These are phyloP conservation scores for Candida sonorensis DNA, from an alignment of 805 yeast genomes.

Conservation along the genomic window DNA sequence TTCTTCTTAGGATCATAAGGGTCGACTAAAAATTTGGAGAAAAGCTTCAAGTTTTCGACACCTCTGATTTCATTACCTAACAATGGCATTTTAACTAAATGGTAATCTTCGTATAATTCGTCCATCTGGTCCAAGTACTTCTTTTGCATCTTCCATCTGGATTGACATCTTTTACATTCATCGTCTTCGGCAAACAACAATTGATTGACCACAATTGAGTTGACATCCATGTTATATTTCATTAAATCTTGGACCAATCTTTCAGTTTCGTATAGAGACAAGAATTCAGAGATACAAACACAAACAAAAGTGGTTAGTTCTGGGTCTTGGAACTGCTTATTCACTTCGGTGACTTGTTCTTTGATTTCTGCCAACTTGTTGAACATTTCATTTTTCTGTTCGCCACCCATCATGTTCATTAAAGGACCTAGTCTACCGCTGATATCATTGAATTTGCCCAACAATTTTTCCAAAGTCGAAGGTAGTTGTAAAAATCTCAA, in stretches of 20 bases:
- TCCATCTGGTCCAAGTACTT: constrained; percentile 93
- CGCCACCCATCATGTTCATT: constrained; percentile 71
- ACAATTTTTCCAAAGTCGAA: constrained; percentile 78
- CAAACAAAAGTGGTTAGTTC: constrained; percentile 93
- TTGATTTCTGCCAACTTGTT: constrained; percentile 76
- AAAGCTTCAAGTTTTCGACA: constrained; percentile 71
- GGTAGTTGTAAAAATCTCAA: constrained; percentile 93
- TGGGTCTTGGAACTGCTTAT: constrained; percentile 92
- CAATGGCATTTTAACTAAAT: constrained; percentile 90
- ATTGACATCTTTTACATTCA: constrained; percentile 81
- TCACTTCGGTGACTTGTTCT: constrained; percentile 76
- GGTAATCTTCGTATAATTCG: constrained; percentile 96
- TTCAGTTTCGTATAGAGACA: constrained; percentile 94
- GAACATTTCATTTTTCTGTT: constrained; percentile 62
- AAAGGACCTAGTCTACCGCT: constrained; percentile 87
- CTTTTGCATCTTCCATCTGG: constrained; percentile 93
- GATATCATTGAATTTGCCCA: constrained; percentile 81
- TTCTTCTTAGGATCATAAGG: constrained; percentile 71
- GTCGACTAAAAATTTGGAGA: constrained; percentile 71
- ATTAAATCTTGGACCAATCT: constrained; percentile 95
- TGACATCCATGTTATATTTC: constrained; percentile 93
- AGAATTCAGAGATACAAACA: constrained; percentile 95
- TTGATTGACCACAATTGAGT: constrained; percentile 93
- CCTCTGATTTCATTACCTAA: constrained; percentile 96
- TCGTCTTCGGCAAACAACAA: constrained; percentile 79